Evolutionary conservation across 2,329 filamentous ascomycete genomes (phyloP).

Genomic region (Diaporthe ilicicola): DNA sequence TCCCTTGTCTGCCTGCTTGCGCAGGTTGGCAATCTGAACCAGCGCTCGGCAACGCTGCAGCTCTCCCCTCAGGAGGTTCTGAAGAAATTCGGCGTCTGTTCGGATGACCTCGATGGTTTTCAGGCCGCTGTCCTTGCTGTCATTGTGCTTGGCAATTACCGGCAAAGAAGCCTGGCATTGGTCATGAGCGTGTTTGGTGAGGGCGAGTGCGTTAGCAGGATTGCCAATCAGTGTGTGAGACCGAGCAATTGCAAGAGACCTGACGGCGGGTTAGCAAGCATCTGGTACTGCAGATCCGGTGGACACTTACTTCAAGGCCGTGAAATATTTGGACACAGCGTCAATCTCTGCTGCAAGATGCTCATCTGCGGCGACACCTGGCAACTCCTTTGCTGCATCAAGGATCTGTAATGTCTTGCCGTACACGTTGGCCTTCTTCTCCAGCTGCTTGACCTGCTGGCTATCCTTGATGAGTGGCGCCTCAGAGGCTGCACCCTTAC

Average conservation of each 20-base stretch:
- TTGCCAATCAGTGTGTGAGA: slow-evolving; percentile 81
- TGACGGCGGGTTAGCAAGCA: slow-evolving; percentile 44
- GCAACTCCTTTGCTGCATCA: slow-evolving; percentile 87
- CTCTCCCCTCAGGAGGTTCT: slow-evolving; percentile 71
- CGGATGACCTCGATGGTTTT: slow-evolving; percentile 74
- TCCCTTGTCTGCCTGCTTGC: slow-evolving; percentile 54
- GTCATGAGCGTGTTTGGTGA: slow-evolving; percentile 77
- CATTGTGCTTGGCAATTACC: slow-evolving; percentile 51
- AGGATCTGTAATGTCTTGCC: slow-evolving; percentile 91
- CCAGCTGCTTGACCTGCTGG: slow-evolving; percentile 79
- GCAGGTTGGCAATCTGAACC: slow-evolving; percentile 79
- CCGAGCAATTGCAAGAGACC: slow-evolving; percentile 83
- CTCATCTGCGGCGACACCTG: slow-evolving; percentile 87
- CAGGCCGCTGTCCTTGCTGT: slow-evolving; percentile 53
- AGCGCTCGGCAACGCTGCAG: slow-evolving; percentile 85
- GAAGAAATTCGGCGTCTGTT: slow-evolving; percentile 66
- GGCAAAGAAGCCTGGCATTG: slow-evolving; percentile 63
- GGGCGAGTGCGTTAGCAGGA: slow-evolving; percentile 81
- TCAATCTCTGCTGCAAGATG: slow-evolving; percentile 80
- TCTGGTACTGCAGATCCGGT: background rate
- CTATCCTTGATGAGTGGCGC: slow-evolving; percentile 60
- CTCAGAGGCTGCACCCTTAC: slow-evolving; percentile 61
- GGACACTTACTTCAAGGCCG: slow-evolving; percentile 77
- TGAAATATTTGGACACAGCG: slow-evolving; percentile 83
- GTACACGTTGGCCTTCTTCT: slow-evolving; percentile 89